These are phyloP conservation scores for Gnaphalium uliginosum DNA, from an alignment of 129 eudicot genomes.

Conservation along the genomic window DNA sequence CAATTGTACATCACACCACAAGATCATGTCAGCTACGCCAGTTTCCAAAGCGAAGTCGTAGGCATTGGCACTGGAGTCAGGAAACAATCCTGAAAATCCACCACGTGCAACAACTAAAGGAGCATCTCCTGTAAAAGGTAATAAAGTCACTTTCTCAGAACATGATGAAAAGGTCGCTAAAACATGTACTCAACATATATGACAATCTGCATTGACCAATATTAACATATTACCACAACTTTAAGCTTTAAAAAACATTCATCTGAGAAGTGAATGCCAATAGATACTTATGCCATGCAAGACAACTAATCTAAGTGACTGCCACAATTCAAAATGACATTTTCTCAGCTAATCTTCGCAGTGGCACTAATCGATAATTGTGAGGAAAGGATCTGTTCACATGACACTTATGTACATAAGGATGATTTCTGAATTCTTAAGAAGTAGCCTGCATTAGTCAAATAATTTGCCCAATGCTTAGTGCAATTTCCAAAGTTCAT, in stretches of 20 bases:
- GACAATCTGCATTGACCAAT: conserved; percentile 15
- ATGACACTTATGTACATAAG: not conserved
- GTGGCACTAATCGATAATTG: not conserved
- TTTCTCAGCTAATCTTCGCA: not conserved
- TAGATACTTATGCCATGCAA: conserved; percentile 7
- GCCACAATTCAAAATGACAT: not conserved
- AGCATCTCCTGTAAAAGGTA: conserved; percentile 39
- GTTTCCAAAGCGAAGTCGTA: conserved; percentile 40
- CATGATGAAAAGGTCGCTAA: conserved; percentile 16
- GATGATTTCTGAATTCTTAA: not conserved
- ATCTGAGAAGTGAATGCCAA: conserved; percentile 3
- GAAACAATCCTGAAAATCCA: conserved; percentile 74
- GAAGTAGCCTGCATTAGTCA: not conserved
- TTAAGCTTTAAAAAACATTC: conserved; percentile 8
- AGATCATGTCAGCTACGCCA: conserved; percentile 34
- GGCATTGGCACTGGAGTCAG: conserved; percentile 47
- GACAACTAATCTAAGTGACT: conserved; percentile 12
- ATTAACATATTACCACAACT: not conserved
- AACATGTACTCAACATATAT: not conserved
- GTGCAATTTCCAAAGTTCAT: not conserved
- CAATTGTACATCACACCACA: conserved; percentile 66
- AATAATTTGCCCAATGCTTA: not conserved
- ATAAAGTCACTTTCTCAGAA: conserved; percentile 22
- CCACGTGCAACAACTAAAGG: conserved; percentile 61
- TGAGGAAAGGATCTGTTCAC: not conserved